Conservation (phyloP, 352 stramenopile species). For the Phytophthora idaei region DNA sequence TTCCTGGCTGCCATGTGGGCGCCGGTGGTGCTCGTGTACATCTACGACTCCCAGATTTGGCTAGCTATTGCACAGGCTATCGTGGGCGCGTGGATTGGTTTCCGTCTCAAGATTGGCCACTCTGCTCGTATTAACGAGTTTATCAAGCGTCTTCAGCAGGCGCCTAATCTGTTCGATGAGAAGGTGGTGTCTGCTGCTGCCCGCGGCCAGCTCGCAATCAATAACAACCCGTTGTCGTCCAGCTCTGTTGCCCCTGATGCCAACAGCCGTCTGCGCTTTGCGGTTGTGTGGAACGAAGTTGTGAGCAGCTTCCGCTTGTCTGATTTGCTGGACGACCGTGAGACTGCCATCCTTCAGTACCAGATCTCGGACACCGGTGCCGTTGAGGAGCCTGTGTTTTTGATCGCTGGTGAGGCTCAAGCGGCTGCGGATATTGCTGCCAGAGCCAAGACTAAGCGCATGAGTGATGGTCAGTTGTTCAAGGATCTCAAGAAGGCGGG, state of each 20-base stretch:
- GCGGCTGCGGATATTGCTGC: constrained; percentile 67
- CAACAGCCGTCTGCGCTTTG: constrained; percentile 84
- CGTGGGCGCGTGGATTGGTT: constrained; percentile 75
- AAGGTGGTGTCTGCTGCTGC: constrained; percentile 80
- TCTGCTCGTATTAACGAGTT: constrained; percentile 82
- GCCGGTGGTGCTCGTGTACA: constrained; percentile 83
- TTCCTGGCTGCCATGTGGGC: constrained; percentile 82
- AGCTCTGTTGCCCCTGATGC: constrained; percentile 63
- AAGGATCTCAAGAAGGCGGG: constrained; percentile 82
- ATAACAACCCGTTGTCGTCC: constrained; percentile 63
- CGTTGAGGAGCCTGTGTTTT: constrained; percentile 87
- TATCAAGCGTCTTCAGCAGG: constrained; percentile 62
- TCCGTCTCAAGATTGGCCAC: constrained; percentile 84
- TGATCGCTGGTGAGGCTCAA: constrained; percentile 85
- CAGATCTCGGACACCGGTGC: constrained; percentile 84
- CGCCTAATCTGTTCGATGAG: constrained; percentile 73
- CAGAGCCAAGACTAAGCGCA: constrained; percentile 57
- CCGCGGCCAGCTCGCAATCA: constrained; percentile 67
- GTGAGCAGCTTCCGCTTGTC: constrained; percentile 89
- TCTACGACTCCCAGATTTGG: constrained; percentile 91
- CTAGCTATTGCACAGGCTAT: constrained; percentile 84
- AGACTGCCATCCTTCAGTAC: constrained; percentile 89
- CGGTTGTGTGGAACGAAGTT: constrained; percentile 90
- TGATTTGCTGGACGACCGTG: constrained; percentile 85
- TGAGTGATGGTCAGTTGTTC: constrained; percentile 63